phyloP scores from a whole-genome alignment of 2,329 filamentous ascomycete genomes.

The Beauveria sp. region DNA sequence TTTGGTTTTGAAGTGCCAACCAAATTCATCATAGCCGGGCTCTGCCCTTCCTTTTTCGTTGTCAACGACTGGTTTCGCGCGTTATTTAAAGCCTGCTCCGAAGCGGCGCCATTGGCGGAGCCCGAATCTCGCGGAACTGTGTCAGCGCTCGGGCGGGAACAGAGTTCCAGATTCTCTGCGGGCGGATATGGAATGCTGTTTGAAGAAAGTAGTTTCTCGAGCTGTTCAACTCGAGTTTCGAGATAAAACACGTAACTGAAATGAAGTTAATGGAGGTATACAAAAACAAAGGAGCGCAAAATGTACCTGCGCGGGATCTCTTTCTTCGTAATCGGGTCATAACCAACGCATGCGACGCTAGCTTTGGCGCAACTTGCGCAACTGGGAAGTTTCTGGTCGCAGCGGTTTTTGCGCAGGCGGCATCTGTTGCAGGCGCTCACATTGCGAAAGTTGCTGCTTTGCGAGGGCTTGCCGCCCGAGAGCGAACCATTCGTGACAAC shows the following conservation, averaged over 20 bases:
- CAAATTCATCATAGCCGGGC: constrained; percentile 58
- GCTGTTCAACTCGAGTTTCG: constrained; percentile 74
- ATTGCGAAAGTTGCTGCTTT: constrained; percentile 67
- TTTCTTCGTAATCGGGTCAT: constrained; percentile 92
- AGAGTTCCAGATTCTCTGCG: constrained; percentile 60
- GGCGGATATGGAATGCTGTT: constrained; percentile 67
- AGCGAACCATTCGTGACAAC: constrained; percentile 21
- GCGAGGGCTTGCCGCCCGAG: constrained; percentile 38
- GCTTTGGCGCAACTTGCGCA: constrained; percentile 92
- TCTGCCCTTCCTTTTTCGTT: constrained; percentile 25
- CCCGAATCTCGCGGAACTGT: constrained; percentile 7
- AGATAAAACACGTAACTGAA: constrained; percentile 87
- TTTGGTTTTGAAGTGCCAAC: constrained; percentile 71
- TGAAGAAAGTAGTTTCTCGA: constrained; percentile 66
- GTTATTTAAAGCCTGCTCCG: constrained; percentile 15
- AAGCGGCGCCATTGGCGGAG: constrained; percentile 25
- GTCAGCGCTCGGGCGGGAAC: constrained; percentile 40
- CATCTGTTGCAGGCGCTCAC: constrained; percentile 94
- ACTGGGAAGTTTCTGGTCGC: constrained; percentile 85
- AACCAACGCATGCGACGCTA: constrained; percentile 84
- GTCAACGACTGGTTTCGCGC: constrained; percentile 23
- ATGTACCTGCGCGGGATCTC: constrained; percentile 89
- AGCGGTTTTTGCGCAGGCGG: constrained; percentile 89
- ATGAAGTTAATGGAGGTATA: neutral
- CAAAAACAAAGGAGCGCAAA: too few species aligned